These are phyloP conservation scores for Carex scoparia DNA, from an alignment of 176 grass and related monocot genomes.

Conservation along the genomic window DNA sequence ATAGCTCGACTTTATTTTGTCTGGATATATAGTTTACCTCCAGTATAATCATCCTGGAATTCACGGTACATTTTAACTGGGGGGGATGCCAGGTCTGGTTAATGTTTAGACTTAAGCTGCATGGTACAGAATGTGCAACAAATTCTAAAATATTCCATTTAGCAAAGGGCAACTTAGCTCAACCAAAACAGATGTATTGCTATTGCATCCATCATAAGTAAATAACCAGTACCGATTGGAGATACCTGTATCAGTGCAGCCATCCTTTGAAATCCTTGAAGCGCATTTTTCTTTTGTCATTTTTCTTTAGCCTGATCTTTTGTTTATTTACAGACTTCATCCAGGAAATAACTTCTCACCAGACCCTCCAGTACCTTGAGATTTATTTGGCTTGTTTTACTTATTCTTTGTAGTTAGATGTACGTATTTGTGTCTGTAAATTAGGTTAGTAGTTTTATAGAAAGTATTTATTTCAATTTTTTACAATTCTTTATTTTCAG, in stretches of 20 bases:
- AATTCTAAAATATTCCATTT: background rate
- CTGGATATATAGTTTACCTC: background rate
- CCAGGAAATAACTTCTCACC: constrained; percentile 52
- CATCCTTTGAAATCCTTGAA: background rate
- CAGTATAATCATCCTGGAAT: background rate
- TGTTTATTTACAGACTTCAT: constrained; percentile 37
- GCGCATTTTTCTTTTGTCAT: background rate
- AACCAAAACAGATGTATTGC: background rate
- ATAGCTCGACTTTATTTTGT: background rate
- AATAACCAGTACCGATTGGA: background rate
- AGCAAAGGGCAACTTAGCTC: background rate
- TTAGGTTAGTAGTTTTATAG: constrained; percentile 19
- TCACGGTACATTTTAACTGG: background rate
- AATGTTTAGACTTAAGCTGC: background rate
- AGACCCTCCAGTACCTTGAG: constrained; percentile 21
- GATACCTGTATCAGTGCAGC: background rate
- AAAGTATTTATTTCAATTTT: constrained; percentile 15
- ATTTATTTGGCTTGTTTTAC: constrained; percentile 8
- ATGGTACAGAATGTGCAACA: background rate
- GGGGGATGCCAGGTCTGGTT: background rate
- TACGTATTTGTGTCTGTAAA: constrained; percentile 16
- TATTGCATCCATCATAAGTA: background rate
- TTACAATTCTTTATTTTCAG: constrained; percentile 20
- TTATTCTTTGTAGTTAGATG: constrained; percentile 14
- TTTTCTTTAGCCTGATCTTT: constrained; percentile 1